Conservation (phyloP, 768 basidiomycete species). For the Boletus tylopilopsis region DNA sequence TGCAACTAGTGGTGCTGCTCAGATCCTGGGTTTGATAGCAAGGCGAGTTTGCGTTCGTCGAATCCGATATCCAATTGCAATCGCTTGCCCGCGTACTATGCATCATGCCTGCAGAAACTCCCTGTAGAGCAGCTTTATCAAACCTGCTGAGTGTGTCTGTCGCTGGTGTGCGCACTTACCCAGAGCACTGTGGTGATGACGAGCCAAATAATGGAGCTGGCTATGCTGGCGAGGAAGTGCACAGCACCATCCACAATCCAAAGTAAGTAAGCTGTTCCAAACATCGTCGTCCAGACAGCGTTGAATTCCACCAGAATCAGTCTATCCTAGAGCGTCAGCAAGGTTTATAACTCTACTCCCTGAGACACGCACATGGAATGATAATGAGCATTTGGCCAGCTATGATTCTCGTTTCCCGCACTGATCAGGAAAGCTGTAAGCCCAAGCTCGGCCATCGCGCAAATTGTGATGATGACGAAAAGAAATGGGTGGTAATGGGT, state of each 20-base stretch:
- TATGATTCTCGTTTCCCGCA: conserved; percentile 57
- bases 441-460: conserved; percentile 68
- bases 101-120: conserved; percentile 63
- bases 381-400: conserved; percentile 60
- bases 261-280: conserved; percentile 63
- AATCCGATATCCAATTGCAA: conserved; percentile 48
- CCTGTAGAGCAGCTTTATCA: conserved; percentile 39
- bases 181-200: conserved; percentile 60
- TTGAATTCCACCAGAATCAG: conserved; percentile 60
- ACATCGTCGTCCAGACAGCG: conserved; percentile 72
- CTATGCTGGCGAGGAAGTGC: conserved; percentile 70
- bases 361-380: conserved; percentile 52
- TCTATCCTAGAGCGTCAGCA: conserved; percentile 28
- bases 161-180: conserved; percentile 39
- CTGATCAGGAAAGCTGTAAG: conserved; percentile 72
- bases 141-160: neutral
- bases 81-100: conserved; percentile 54
- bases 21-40: conserved; percentile 21
- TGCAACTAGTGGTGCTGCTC: conserved; percentile 45
- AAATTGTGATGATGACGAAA: conserved; percentile 61
- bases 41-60: conserved; percentile 22
- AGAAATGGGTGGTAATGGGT: conserved; percentile 60
- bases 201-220: conserved; percentile 76
- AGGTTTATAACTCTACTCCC: neutral
- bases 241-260: conserved; percentile 66